These are phyloP conservation scores for Cotoneaster glaucophyllus DNA, from an alignment of 306 rosid genomes.

Conservation along the genomic window DNA sequence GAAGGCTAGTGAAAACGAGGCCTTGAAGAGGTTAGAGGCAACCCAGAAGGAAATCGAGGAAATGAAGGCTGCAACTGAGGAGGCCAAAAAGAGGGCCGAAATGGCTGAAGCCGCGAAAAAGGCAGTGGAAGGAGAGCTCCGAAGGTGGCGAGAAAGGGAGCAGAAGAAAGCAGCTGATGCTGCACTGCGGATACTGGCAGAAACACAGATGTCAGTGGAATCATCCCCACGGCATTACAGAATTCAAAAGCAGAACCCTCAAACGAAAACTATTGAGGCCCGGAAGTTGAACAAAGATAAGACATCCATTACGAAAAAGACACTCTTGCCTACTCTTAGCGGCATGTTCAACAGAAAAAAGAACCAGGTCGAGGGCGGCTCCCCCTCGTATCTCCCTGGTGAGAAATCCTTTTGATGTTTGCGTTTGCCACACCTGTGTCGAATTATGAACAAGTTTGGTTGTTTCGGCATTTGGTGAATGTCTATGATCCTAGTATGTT, in stretches of 20 bases:
- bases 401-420: slow-evolving; percentile 55
- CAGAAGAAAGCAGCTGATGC: slow-evolving; percentile 91
- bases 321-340: slow-evolving; percentile 58
- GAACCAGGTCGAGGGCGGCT: slow-evolving; percentile 79
- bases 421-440: slow-evolving; percentile 16
- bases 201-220: slow-evolving; percentile 46
- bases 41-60: slow-evolving; percentile 74
- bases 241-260: slow-evolving; percentile 51
- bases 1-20: slow-evolving; percentile 91
- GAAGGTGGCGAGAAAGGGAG: slow-evolving; percentile 85
- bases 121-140: slow-evolving; percentile 87
- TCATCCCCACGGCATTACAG: slow-evolving; percentile 66
- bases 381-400: slow-evolving; percentile 91
- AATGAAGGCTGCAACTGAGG: slow-evolving; percentile 63
- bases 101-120: slow-evolving; percentile 97
- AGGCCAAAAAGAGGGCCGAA: slow-evolving; percentile 68
- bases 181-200: slow-evolving; percentile 76
- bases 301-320: slow-evolving; percentile 61
- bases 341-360: slow-evolving; percentile 73
- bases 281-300: slow-evolving; percentile 60
- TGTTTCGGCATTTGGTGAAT: slow-evolving; percentile 45
- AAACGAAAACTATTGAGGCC: slow-evolving; percentile 33
- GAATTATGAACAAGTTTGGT: slow-evolving; percentile 25
- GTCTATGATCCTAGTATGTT: slow-evolving; percentile 17
- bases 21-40: slow-evolving; percentile 55